phyloP scores from a whole-genome alignment of 176 grass and related monocot genomes.

The Themeda triandra region DNA sequence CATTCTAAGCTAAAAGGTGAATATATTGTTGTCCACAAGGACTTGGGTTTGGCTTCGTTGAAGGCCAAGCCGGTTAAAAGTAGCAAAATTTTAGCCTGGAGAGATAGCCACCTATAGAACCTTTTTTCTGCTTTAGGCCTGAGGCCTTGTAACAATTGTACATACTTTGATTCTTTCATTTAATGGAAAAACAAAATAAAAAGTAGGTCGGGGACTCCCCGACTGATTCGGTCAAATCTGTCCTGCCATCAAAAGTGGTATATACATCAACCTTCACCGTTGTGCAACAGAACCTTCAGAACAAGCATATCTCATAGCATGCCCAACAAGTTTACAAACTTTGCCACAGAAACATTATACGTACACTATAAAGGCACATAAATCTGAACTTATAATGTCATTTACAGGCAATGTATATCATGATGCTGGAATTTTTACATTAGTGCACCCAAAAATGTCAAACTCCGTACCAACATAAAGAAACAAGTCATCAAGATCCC shows the following conservation, averaged over 20 bases:
- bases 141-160: too few relatives aligned
- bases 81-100: too few relatives aligned
- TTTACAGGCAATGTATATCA: background rate
- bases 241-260: background rate
- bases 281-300: background rate
- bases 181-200: too few relatives aligned
- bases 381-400: background rate
- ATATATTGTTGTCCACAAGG: conserved; percentile 5
- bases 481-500: background rate
- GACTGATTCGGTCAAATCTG: too few relatives aligned
- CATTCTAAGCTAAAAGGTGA: conserved; percentile 16
- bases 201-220: too few relatives aligned
- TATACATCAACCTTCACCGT: background rate
- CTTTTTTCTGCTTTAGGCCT: too few relatives aligned
- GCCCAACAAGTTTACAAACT: background rate
- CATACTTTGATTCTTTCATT: too few relatives aligned
- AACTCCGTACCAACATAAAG: background rate
- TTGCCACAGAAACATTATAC: background rate
- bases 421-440: background rate
- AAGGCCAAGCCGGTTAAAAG: too few relatives aligned
- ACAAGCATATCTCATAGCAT: background rate
- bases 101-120: too few relatives aligned
- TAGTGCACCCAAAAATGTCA: background rate
- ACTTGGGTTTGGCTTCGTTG: too few relatives aligned
- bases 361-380: background rate